Conservation (phyloP, 139 green algal genomes). For the Picochlorum sp. region DNA sequence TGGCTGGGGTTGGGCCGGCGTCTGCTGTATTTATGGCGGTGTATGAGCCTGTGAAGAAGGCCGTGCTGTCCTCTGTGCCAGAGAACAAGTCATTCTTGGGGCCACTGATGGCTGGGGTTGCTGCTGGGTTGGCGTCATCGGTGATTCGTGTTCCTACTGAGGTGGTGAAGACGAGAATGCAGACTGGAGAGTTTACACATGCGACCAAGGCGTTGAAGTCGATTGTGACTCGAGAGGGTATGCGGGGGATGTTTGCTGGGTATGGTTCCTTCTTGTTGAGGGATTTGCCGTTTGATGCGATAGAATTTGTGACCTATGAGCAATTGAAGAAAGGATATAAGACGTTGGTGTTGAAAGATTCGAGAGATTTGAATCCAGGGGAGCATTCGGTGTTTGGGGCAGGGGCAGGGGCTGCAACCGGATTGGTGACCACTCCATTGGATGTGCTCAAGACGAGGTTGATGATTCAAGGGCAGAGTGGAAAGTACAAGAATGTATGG, state of each 20-base stretch:
- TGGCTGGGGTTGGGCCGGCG: slow-evolving; percentile 72
- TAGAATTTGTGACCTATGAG: slow-evolving; percentile 94
- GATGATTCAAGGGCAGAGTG: slow-evolving; percentile 72
- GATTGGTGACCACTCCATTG: slow-evolving; percentile 79
- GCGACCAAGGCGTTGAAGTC: slow-evolving; percentile 47
- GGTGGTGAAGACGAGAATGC: slow-evolving; percentile 93
- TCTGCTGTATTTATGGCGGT: slow-evolving; percentile 91
- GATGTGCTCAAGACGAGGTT: slow-evolving; percentile 91
- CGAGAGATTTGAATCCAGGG: slow-evolving; percentile 46
- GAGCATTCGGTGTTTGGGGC: slow-evolving; percentile 67
- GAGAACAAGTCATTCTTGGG: slow-evolving; percentile 41
- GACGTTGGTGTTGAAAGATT: slow-evolving; percentile 11
- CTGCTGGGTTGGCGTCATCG: slow-evolving; percentile 73
- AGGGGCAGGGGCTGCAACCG: slow-evolving; percentile 69
- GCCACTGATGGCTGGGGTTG: slow-evolving; percentile 47
- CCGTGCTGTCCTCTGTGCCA: slow-evolving; percentile 29
- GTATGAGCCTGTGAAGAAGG: slow-evolving; percentile 86
- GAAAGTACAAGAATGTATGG: slow-evolving; percentile 43
- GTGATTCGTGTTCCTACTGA: slow-evolving; percentile 92
- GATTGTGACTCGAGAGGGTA: slow-evolving; percentile 72
- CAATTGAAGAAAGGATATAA: slow-evolving; percentile 49
- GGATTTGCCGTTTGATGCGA: slow-evolving; percentile 97
- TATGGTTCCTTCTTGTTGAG: slow-evolving; percentile 96
- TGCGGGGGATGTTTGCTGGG: slow-evolving; percentile 81
- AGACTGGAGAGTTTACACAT: slow-evolving; percentile 68